These are phyloP conservation scores for Sporothrix brasiliensis DNA, from an alignment of 2,329 filamentous ascomycete genomes.

Conservation along the genomic window DNA sequence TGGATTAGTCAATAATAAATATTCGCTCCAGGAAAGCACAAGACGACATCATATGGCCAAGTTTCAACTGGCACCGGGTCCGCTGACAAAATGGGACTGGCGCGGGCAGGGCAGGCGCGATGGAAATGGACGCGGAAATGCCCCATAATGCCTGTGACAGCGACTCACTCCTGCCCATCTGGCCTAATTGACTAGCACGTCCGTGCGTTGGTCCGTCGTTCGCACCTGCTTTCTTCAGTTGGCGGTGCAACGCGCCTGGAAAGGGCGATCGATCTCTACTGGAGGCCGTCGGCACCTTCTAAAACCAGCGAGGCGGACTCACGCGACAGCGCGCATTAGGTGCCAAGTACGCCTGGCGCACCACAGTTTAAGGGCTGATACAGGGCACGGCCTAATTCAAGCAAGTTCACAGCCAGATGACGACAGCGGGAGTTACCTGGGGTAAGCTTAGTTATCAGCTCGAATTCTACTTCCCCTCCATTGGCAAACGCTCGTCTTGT, in stretches of 20 bases:
- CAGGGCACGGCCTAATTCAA: not conserved
- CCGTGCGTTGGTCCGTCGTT: not conserved
- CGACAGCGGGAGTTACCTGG: slow-evolving; percentile 23
- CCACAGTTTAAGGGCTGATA: slow-evolving; percentile 4
- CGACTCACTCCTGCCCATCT: slow-evolving; percentile 1
- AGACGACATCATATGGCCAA: slow-evolving; percentile 32
- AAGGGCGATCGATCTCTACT: slow-evolving; percentile 3
- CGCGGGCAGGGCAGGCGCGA: not conserved
- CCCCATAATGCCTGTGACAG: slow-evolving; percentile 16
- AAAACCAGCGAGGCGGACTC: slow-evolving; percentile 1
- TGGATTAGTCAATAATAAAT: slow-evolving; percentile 31
- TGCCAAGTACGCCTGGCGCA: not conserved
- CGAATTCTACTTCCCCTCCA: slow-evolving; percentile 20
- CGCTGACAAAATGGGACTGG: slow-evolving; percentile 22
- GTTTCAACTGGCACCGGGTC: slow-evolving; percentile 25
- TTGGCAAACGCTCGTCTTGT: not conserved
- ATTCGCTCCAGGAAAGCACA: slow-evolving; percentile 12
- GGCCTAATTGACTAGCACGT: not conserved
- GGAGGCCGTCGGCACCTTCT: slow-evolving; percentile 15
- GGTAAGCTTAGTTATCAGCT: slow-evolving; percentile 24
- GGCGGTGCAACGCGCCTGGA: slow-evolving; percentile 30
- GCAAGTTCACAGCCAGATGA: slow-evolving; percentile 15
- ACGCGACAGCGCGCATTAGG: not conserved
- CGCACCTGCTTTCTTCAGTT: slow-evolving; percentile 25
- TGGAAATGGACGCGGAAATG: not conserved